Conservation (phyloP, 352 stramenopile genomes). For the Pythium coloratum region DNA sequence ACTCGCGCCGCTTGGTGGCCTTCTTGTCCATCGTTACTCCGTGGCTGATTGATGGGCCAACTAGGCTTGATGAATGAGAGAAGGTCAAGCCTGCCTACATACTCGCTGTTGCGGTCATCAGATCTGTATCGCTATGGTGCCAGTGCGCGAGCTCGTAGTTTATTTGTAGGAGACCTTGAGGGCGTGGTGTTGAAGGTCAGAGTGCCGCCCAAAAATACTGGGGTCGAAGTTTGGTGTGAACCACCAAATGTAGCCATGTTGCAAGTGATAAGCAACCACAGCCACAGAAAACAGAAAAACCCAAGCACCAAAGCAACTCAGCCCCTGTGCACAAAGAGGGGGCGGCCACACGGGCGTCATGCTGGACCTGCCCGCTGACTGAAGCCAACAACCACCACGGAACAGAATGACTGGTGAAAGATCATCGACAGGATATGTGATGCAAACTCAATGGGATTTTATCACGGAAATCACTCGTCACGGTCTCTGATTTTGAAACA, state of each 20-base stretch:
- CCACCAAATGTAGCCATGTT: slow-evolving; percentile 11
- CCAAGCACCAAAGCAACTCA: slow-evolving; percentile 12
- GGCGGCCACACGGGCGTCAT: not conserved
- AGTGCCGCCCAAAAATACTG: not conserved
- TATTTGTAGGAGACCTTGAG: slow-evolving; percentile 1
- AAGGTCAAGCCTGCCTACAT: too few species aligned
- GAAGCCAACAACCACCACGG: not conserved
- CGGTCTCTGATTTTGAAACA: not conserved
- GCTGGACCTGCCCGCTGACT: not conserved
- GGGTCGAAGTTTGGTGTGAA: not conserved
- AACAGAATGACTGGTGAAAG: not conserved
- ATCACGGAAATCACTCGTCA: not conserved
- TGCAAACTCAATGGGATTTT: slow-evolving; percentile 1
- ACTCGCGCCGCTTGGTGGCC: not conserved
- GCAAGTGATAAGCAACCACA: slow-evolving; percentile 1
- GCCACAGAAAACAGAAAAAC: not conserved
- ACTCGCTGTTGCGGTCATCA: not conserved
- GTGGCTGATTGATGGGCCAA: not conserved
- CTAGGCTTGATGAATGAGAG: not conserved
- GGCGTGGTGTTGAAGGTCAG: not conserved
- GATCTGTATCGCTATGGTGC: not conserved
- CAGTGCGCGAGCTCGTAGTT: not conserved
- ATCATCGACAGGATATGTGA: not conserved
- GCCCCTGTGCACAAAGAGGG: not conserved
- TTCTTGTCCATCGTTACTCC: slow-evolving; percentile 31